Evolutionary conservation across 2,329 filamentous ascomycete species (phyloP), one percentile per base, ranked within the genome.

Genomic region (Fusarium solani-melongenae): DNA sequence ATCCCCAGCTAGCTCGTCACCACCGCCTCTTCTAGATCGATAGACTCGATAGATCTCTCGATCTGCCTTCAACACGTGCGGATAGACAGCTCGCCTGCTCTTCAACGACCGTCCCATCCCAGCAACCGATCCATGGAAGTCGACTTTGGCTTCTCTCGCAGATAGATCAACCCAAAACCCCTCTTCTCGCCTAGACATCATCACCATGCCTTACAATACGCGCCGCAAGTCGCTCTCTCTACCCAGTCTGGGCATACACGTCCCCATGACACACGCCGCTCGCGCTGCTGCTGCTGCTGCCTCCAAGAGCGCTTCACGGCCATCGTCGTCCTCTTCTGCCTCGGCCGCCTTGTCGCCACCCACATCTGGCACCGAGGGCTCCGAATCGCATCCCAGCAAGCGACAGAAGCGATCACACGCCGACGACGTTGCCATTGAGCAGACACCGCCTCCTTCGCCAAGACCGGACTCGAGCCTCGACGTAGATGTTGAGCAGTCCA

Each of bases 211-310:
- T 81, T 98, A 98, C 88, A 98, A 98, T 84, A 98, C 96, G 77
- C 93, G 96, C 85, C 92, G 95, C 84, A 98, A 98, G 88, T 98
- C 95, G 81, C 87, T 99, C 76, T 98, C 95, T 72, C 88, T 98
- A 80, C 93, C 94, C 69, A 97, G 95, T 76, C 89, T 98, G 79
- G 96, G 96, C 82, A 98, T 98, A 78, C 94, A 96, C 79, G 88
- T 98, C 74, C 92, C 93, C 74, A 90, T 92, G 79, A 87, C 88
- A 77, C 86, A 91, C 79, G 88, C 91, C 79, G 85, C 89, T 72
- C 86, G 90, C 84, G 84, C 86, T 84, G 80, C 87, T 80, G 80
- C 87, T 80, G 79, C 84, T 79, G 80, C 85, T 79, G 83, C 92
- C 51, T 79, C 75, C 17, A 80, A 87, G 74, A 74, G 79, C 77